These are phyloP conservation scores for Metrosideros polymorpha DNA, from an alignment of 441 rosid species.

Conservation along the genomic window DNA sequence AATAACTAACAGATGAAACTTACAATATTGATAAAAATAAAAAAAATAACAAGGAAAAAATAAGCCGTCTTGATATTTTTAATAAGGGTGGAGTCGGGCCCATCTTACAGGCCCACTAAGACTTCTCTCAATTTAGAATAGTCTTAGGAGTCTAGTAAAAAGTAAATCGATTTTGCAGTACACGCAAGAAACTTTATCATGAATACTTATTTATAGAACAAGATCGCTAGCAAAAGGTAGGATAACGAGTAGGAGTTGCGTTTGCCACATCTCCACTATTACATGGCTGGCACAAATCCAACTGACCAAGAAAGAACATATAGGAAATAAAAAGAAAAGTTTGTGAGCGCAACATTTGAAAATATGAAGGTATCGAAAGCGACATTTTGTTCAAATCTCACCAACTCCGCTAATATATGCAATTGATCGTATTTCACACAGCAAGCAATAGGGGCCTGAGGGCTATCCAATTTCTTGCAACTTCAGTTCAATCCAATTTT, in stretches of 20 bases:
- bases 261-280: not conserved
- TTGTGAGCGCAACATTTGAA: not conserved
- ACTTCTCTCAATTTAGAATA: no score
- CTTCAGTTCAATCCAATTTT: not conserved
- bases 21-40: no score
- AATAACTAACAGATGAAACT: no score
- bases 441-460: not conserved
- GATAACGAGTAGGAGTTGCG: not conserved
- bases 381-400: not conserved
- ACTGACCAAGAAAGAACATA: not conserved
- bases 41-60: no score
- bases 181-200: not conserved
- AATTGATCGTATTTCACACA: not conserved
- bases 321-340: not conserved
- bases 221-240: not conserved
- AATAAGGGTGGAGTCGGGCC: not conserved
- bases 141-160: not conserved
- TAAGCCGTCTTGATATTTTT: not conserved
- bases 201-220: not conserved
- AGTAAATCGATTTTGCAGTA: not conserved
- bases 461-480: not conserved
- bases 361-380: not conserved
- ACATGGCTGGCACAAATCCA: not conserved
- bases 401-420: not conserved
- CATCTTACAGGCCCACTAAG: not conserved